A percentile compares a stretch with the other conserved stretches of the same genome.
These are phyloP conservation scores for Novymonas esmeraldas DNA, from an alignment of 208 protist genomes.

Conservation along the genomic window DNA sequence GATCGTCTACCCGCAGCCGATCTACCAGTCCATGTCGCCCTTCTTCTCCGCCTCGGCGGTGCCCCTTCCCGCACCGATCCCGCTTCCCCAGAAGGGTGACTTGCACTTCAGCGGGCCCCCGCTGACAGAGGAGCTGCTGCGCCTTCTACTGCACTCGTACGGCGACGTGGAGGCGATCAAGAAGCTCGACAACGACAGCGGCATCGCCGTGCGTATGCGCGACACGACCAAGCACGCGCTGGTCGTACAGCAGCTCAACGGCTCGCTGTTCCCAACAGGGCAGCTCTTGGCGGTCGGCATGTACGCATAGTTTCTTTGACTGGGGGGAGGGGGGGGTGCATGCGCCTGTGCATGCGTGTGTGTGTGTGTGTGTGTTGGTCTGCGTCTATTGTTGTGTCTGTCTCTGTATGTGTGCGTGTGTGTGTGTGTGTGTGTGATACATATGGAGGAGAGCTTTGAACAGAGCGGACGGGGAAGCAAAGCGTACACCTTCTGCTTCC, in stretches of 20 bases:
- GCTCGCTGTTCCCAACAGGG: constrained; percentile 72
- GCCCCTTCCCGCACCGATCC: constrained; percentile 33
- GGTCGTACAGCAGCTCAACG: constrained; percentile 81
- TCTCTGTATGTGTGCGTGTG: too few species aligned
- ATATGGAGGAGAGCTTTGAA: too few species aligned
- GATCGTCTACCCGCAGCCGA: constrained; percentile 51
- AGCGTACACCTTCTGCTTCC: too few species aligned
- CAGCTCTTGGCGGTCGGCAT: constrained; percentile 68
- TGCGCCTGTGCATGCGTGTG: too few species aligned
- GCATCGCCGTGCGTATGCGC: constrained; percentile 62
- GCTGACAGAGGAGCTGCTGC: constrained; percentile 60
- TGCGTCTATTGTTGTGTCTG: too few species aligned
- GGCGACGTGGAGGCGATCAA: constrained; percentile 59
- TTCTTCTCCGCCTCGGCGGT: constrained; percentile 31
- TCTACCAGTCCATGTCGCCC: constrained; percentile 27
- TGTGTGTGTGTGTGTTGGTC: too few species aligned
- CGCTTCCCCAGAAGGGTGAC: constrained; percentile 71
- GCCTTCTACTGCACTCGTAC: constrained; percentile 69
- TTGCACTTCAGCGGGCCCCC: constrained; percentile 64
- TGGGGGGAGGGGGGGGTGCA: too few species aligned
- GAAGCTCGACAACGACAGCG: constrained; percentile 44
- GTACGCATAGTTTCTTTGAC: constrained; percentile 75
- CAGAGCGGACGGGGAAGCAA: too few species aligned
- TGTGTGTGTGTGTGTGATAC: too few species aligned
- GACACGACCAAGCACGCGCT: constrained; percentile 52